Base-by-base conservation (phyloP, 2,329 filamentous ascomycete species). In the Aspergillus texensis region DNA sequence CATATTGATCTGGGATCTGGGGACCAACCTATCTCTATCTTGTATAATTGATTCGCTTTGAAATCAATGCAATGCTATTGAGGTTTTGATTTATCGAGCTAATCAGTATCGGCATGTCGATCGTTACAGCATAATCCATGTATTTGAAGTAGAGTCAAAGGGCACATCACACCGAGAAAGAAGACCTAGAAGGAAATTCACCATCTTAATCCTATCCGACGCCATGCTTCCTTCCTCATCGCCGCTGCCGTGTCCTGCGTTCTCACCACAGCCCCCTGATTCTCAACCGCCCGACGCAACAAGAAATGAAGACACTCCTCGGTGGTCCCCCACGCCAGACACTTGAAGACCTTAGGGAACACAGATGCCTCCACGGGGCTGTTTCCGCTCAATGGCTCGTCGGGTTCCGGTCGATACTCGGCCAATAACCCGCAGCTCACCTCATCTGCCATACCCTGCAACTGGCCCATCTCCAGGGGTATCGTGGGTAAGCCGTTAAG, bases 371-470 rank as follows among this genome's bases (percentile, higher is more conserved):
- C 52, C 19, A 56, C 16, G 3, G 8, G 19, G 30, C 67, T 50
- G 3, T 64, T 62, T 34, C 61, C 11, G 21, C 45, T 58, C 45
- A 60, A 59, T n/a, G 28, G 32, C 55, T 26, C 34, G 11, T 57
- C 62, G 68, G 36, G 66, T 70, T 52, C 70, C 71, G 45, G 28
- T 19, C 30, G 48, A 19, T 65, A 64, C 12, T 63, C 68, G 24
- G 65, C 69, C 48, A 86, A 73, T 1, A 86, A 71, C 12, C 79
- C 78, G 65, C 84, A 83, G 28, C 89, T 91, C 57, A 96, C 87
- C 74, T 96, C 92, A 70, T 96, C 93, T 1, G 93, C 93, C 93
- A 97, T 97, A 30, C 93, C 93, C 79, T 93, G 90, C 6, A 96
- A 84, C 79, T 96, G 93, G 3, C 90, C 90, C 75, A 91, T 91